Conservation (phyloP, 805 yeast genomes). For the Myxozyma neglecta region DNA sequence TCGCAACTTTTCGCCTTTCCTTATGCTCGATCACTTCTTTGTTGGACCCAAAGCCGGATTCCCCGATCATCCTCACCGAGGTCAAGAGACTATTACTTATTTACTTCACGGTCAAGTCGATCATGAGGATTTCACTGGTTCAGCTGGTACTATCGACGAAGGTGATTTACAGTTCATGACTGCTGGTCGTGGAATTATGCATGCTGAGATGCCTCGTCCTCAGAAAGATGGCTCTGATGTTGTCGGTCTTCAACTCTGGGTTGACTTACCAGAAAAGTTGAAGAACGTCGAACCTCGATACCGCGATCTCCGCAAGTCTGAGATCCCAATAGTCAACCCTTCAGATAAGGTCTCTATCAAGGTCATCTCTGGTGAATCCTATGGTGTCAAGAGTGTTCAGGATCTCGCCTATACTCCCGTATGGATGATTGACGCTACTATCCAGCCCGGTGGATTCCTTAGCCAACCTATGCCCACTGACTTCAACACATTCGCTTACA, state of each 20-base stretch:
- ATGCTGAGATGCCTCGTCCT: constrained; percentile 75
- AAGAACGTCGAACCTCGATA: constrained; percentile 71
- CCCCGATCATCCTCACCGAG: constrained; percentile 81
- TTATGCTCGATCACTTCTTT: constrained; percentile 77
- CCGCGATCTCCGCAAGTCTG: constrained; percentile 68
- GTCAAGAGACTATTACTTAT: constrained; percentile 77
- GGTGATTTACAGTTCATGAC: constrained; percentile 95
- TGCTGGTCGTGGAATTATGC: constrained; percentile 85
- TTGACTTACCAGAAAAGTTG: constrained; percentile 66
- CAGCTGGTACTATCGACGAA: constrained; percentile 69
- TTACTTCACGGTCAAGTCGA: constrained; percentile 66
- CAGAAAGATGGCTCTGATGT: constrained; percentile 47
- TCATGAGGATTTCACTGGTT: constrained; percentile 85
- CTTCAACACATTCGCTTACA: constrained; percentile 39
- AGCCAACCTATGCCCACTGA: constrained; percentile 51
- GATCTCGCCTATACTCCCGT: constrained; percentile 84
- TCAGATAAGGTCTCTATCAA: constrained; percentile 58
- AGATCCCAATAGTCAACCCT: constrained; percentile 69
- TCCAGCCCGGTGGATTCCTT: constrained; percentile 67
- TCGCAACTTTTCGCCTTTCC: constrained; percentile 78
- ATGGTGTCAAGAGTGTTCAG: constrained; percentile 69
- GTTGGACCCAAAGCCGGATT: constrained; percentile 65
- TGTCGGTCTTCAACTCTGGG: constrained; percentile 84
- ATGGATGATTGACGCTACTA: constrained; percentile 64
- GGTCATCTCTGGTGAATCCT: constrained; percentile 75